Base-by-base conservation (phyloP, 345 rosid species). In the Rhodamnia rubescens region DNA sequence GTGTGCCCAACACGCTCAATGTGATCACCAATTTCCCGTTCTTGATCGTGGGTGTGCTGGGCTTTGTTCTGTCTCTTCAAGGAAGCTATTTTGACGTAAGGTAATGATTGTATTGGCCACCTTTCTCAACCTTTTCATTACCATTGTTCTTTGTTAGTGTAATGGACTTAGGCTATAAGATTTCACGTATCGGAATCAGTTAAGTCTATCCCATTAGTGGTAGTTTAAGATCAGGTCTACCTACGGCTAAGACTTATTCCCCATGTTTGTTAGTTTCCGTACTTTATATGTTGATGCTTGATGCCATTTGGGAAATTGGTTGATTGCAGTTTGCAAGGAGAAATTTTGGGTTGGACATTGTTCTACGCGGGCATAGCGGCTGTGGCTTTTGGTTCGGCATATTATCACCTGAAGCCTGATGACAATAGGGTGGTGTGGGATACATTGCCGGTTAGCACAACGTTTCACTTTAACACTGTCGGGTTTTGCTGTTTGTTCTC, bases 21-120 rank as follows among this genome's bases (percentile, higher is more conserved):
- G 99, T 96, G 84, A 89, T 95, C 88, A 90, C 98, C 87, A 93
- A 91, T 92, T 96, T 96, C 87, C 99, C 98, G 2, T 93, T 96
- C 91, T 85, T 96, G 86, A 85, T 93, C 54, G 94, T 95, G 86
- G 98, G 98, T 3, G 96, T 96, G 81, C 90, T 93, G 82, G 96
- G 98, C 69, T 91, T 95, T 86, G 94, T 95, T 84, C 90, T 95
- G 18, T 92, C 93, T 85, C 86, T 95, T 32, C 94, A 92, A 84
- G 95, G 98, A 50, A 86, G 92, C 90, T 88, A 92, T 85, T 94
- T 96, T 87, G 91, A 90, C 58, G 90, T 95, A 59, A 92, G 96
- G 99, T 95, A 84, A 26, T 49, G 61, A 9, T 50, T 24, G 10
- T 69, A 69, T 20, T 36, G 80, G 26, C 16, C 49, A 50, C 58